phyloP scores from a whole-genome alignment of 768 basidiomycete genomes.

The Hebeloma cylindrosporum region DNA sequence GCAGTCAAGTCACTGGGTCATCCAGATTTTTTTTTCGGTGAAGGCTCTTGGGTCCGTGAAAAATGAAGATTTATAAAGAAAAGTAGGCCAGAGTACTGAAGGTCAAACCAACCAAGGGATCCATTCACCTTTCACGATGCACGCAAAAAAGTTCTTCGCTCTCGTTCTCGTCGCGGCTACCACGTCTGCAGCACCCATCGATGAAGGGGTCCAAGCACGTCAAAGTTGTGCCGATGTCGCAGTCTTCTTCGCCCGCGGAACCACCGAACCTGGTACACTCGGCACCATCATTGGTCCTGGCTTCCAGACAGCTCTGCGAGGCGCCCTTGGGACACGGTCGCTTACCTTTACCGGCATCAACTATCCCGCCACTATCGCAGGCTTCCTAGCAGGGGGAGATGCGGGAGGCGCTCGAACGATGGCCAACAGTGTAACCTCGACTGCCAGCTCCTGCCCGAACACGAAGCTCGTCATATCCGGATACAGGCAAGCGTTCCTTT shows the following conservation, averaged over 20 bases:
- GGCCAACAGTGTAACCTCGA: constrained; percentile 31
- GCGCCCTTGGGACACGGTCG: constrained; percentile 27
- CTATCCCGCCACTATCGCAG: constrained; percentile 35
- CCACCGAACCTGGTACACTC: constrained; percentile 31
- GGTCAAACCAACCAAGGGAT: no score
- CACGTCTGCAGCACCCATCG: background rate
- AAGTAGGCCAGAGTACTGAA: no score
- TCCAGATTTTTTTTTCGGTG: no score
- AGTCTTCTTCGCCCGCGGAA: constrained; percentile 40
- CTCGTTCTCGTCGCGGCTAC: constrained; percentile 6
- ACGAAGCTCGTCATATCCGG: constrained; percentile 36
- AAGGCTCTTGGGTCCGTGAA: no score
- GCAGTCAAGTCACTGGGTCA: no score
- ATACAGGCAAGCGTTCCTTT: constrained; percentile 26
- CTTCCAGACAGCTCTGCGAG: constrained; percentile 30
- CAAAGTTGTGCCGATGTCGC: constrained; percentile 30
- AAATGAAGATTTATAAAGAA: no score
- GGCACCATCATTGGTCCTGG: constrained; percentile 39
- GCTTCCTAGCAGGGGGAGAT: constrained; percentile 40
- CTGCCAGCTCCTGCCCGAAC: constrained; percentile 30
- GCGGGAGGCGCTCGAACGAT: constrained; percentile 33
- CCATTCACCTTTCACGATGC: background rate
- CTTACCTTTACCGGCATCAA: constrained; percentile 38
- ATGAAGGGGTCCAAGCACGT: no score
- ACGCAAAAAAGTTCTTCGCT: constrained; percentile 11